Conservation (phyloP, 106 monocot genomes). For the Dendrobium officinale region DNA sequence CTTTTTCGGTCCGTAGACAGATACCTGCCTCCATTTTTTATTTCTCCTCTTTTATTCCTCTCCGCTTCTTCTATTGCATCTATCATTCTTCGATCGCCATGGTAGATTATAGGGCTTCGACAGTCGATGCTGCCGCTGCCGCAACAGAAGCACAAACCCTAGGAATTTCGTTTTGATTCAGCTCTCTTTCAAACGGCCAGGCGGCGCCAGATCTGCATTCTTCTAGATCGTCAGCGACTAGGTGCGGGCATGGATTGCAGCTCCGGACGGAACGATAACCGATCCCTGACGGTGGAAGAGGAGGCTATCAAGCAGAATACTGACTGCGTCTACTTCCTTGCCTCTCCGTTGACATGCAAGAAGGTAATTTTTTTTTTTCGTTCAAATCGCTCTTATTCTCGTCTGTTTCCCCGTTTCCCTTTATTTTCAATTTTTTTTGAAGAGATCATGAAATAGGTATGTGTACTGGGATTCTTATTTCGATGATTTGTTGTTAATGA, state of each 20-base stretch:
- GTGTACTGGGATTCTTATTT: not conserved
- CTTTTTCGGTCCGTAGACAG: no score
- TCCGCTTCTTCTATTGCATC: not conserved
- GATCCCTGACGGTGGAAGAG: conserved; percentile 9
- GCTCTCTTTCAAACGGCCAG: not conserved
- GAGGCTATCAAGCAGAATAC: conserved; percentile 18
- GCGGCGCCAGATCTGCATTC: not conserved
- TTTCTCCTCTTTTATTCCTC: no score
- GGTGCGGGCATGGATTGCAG: not conserved
- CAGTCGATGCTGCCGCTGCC: not conserved
- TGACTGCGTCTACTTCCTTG: conserved; percentile 20
- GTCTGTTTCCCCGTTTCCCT: not conserved
- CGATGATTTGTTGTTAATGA: not conserved
- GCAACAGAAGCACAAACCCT: not conserved
- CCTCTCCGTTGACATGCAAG: conserved; percentile 17
- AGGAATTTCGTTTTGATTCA: not conserved
- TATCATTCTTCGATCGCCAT: not conserved
- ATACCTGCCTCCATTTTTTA: no score
- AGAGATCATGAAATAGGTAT: not conserved
- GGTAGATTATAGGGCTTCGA: not conserved
- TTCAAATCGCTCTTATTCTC: not conserved
- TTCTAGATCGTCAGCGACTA: not conserved
- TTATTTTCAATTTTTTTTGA: not conserved
- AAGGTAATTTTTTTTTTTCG: conserved; percentile 6
- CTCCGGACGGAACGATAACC: not conserved